Conservation (phyloP, 2,329 filamentous ascomycete species). For the Dichotomopilus funicola region DNA sequence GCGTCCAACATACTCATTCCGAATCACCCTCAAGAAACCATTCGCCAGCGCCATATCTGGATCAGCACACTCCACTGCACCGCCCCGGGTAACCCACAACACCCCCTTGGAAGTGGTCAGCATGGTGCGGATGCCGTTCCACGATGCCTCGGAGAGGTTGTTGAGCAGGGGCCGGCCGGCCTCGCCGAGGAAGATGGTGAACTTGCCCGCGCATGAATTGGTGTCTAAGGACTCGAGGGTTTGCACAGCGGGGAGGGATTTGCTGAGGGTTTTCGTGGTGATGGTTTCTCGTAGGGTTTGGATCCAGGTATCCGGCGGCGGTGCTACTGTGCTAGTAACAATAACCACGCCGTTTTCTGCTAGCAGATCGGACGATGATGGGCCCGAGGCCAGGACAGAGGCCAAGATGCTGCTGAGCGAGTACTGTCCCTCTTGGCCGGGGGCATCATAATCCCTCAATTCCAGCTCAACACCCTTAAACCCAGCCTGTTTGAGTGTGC, state of each 20-base stretch:
- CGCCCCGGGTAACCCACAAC: conserved; percentile 25
- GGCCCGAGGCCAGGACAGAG: background rate
- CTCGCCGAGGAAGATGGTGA: background rate
- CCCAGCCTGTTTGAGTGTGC: conserved; percentile 20
- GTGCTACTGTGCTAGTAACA: too few relatives aligned
- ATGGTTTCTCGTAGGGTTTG: too few relatives aligned
- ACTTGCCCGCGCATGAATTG: background rate
- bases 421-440: background rate
- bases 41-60: conserved; percentile 18
- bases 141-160: background rate
- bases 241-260: background rate
- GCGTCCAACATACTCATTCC: conserved; percentile 25
- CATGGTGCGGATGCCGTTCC: background rate
- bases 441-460: conserved; percentile 3
- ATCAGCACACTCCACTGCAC: conserved; percentile 4
- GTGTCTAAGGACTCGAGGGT: background rate
- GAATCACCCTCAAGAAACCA: conserved; percentile 26
- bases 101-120: conserved; percentile 14
- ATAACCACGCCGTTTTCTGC: too few relatives aligned
- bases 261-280: background rate
- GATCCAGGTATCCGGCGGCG: too few relatives aligned
- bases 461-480: conserved; percentile 15
- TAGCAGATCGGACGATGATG: background rate
- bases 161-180: background rate
- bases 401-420: background rate